phyloP scores from a whole-genome alignment of 805 yeast genomes.

The Ascoidea tarda region DNA sequence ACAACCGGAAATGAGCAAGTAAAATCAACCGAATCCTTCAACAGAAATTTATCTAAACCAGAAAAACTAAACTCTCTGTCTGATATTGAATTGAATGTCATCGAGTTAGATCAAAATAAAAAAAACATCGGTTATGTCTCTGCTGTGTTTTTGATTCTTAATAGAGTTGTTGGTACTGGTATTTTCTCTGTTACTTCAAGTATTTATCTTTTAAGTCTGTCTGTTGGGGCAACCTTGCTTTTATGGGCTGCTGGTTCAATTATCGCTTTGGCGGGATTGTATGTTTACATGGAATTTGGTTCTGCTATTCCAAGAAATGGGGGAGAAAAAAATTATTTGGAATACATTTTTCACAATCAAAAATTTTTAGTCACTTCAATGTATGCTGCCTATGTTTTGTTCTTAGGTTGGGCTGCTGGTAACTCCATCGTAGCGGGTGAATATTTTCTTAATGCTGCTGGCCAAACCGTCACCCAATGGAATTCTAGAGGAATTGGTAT shows the following conservation, averaged over 20 bases:
- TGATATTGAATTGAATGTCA: not conserved
- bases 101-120: constrained; percentile 25
- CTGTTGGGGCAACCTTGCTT: constrained; percentile 57
- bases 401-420: constrained; percentile 80
- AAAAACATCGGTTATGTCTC: constrained; percentile 35
- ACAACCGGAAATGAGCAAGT: too few relatives aligned
- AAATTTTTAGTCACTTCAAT: constrained; percentile 49
- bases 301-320: constrained; percentile 70
- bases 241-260: constrained; percentile 66
- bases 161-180: constrained; percentile 67
- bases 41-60: too few relatives aligned
- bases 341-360: constrained; percentile 56
- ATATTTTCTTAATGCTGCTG: constrained; percentile 64
- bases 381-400: constrained; percentile 58
- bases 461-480: constrained; percentile 56
- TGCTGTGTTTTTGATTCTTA: constrained; percentile 51
- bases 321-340: constrained; percentile 75
- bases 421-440: constrained; percentile 72
- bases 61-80: too few relatives aligned
- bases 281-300: constrained; percentile 73
- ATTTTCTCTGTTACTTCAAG: constrained; percentile 59
- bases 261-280: constrained; percentile 49
- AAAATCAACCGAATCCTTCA: too few relatives aligned
- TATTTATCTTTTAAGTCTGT: constrained; percentile 38
- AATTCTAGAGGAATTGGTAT: constrained; percentile 65